Base-by-base conservation (phyloP, 2,329 filamentous ascomycete species). In the Lecanicillium sp. region DNA sequence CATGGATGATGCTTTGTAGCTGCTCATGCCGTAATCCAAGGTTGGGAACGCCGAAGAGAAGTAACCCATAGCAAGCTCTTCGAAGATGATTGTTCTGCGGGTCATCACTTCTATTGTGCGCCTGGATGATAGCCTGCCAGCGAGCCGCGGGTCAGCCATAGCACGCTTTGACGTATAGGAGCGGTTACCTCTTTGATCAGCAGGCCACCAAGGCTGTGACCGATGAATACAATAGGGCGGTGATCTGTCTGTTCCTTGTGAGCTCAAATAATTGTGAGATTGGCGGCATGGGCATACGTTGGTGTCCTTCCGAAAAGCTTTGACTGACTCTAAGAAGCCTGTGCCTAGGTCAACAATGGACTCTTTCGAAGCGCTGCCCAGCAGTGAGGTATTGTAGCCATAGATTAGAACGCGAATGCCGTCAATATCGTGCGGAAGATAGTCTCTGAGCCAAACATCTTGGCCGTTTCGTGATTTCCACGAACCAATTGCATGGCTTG, bases 31-130 rank as follows among this genome's bases (percentile, higher is more conserved):
- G 39, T 12, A 54, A 36, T 2, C 53, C 51, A 47, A 46, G 22
- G 10, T 58, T 54, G 6, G 53, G 54, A 6, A 57, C 50, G 11
- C 53, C 53, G 29, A 57, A 57, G 20, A 57, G 48, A 11, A 57
- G 14, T 30, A 54, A 17, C 9, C 49, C 49, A 27, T 42, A 48
- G 17, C 45, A 52, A 1, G 50, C 42, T 17, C 45, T 41, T 11
- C 6, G 36, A 46, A 3, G 52, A 9, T 13, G 45, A 28, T 7
- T 29, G 15, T 7, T 45, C 41, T 2, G 22, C 22, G 22, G 11
- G 22, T 32, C 20, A 6, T 38, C 12, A 17, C 29, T 31, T 11
- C 40, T 41, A 17, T 39, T 41, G 14, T 25, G 17, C 20, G 47
- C 44, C 10, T 43, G 36, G 4, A 48, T 25, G 7, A 53, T 42